Percentiles rank a stretch among this genome's conserved stretches.
These are phyloP conservation scores for Massariosphaeria phaeospora DNA, from an alignment of 495 filamentous ascomycete species.

Conservation along the genomic window DNA sequence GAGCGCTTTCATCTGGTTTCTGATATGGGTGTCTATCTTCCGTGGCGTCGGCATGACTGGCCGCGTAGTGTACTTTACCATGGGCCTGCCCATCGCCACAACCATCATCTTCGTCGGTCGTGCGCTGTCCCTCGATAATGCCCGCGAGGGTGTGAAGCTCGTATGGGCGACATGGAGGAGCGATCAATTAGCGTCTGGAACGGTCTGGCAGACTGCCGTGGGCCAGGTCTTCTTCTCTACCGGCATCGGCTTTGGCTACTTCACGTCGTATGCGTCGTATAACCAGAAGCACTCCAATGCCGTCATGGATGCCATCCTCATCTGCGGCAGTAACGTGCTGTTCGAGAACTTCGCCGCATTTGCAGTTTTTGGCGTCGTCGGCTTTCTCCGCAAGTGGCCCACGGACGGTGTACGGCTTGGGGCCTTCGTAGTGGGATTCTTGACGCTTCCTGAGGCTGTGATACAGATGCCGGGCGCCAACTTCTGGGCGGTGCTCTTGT, in stretches of 20 bases:
- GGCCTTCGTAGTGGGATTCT: slow-evolving; percentile 41
- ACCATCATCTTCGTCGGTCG: slow-evolving; percentile 42
- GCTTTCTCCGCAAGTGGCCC: slow-evolving; percentile 39
- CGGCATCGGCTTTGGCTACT: slow-evolving; percentile 25
- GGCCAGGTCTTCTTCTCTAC: slow-evolving; percentile 25
- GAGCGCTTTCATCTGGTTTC: slow-evolving; percentile 43
- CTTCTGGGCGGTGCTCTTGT: slow-evolving; percentile 42
- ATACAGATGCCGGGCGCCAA: slow-evolving; percentile 43
- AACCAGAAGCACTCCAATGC: slow-evolving; percentile 34
- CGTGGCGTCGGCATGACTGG: slow-evolving; percentile 43
- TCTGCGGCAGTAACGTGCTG: slow-evolving; percentile 41
- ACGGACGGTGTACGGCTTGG: slow-evolving; percentile 38
- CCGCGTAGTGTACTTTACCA: slow-evolving; percentile 45
- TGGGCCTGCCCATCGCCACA: slow-evolving; percentile 45
- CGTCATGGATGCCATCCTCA: slow-evolving; percentile 42
- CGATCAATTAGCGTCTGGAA: slow-evolving; percentile 11
- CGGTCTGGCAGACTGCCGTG: slow-evolving; percentile 14
- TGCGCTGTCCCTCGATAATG: slow-evolving; percentile 39
- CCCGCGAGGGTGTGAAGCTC: slow-evolving; percentile 36
- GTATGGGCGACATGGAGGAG: slow-evolving; percentile 18
- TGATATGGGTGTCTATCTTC: slow-evolving; percentile 44
- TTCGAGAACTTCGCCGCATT: slow-evolving; percentile 45
- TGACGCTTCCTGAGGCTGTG: slow-evolving; percentile 43
- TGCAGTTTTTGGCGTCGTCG: slow-evolving; percentile 44
- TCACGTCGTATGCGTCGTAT: slow-evolving; percentile 22